These are phyloP conservation scores for Huntiella savannae DNA, from an alignment of 2,329 filamentous ascomycete species.

Conservation along the genomic window DNA sequence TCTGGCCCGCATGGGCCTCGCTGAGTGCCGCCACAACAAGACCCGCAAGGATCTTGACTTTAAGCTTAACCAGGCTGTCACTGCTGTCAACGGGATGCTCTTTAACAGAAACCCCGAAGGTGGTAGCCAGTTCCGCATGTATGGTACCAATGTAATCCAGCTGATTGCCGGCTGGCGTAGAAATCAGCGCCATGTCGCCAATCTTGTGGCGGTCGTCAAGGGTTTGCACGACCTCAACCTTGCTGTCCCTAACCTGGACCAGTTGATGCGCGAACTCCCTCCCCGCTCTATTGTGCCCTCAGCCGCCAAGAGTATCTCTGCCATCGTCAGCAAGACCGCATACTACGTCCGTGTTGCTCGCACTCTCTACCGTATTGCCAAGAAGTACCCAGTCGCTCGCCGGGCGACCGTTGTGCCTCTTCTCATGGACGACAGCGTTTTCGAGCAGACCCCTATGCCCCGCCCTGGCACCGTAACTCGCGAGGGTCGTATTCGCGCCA, in stretches of 20 bases:
- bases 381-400: constrained; percentile 16
- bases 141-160: constrained; percentile 2
- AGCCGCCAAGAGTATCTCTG: constrained; percentile 9
- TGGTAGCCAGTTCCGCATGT: constrained; percentile 4
- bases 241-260: constrained; percentile 3
- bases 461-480: constrained; percentile 6
- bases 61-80: constrained; percentile 9
- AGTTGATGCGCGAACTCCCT: constrained; percentile 8
- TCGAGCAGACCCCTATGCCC: constrained; percentile 5
- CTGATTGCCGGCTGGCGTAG: constrained; percentile 8
- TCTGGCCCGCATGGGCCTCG: constrained; percentile 10
- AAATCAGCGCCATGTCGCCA: background rate
- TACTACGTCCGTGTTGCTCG: constrained; percentile 10
- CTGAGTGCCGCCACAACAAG: constrained; percentile 10
- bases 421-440: constrained; percentile 13
- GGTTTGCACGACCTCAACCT: constrained; percentile 2
- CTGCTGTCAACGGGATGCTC: constrained; percentile 7
- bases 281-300: constrained; percentile 5
- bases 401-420: constrained; percentile 16
- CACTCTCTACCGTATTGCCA: constrained; percentile 17
- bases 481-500: constrained; percentile 4
- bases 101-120: constrained; percentile 7
- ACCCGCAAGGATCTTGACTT: constrained; percentile 9
- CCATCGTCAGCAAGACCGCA: constrained; percentile 9
- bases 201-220: constrained; percentile 5